phyloP scores from a whole-genome alignment of 1,139 yeast species.

The Citeromyces hawaiiensis region DNA sequence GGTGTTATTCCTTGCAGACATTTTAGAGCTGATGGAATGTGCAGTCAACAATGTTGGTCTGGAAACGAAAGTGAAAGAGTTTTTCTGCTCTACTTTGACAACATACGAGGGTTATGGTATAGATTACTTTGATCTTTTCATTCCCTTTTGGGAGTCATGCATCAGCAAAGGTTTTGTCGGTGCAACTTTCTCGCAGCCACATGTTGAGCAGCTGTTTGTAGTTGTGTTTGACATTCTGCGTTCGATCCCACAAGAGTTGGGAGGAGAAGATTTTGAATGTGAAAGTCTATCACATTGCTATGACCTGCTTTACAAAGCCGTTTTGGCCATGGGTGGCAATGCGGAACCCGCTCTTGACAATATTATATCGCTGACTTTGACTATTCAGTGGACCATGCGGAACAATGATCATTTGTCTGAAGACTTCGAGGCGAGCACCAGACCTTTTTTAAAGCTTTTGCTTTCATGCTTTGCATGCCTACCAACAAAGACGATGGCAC shows the following conservation, averaged over 20 bases:
- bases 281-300: slow-evolving; percentile 1
- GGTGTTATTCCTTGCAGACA: slow-evolving; percentile 28
- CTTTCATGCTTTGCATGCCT: slow-evolving; percentile 26
- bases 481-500: slow-evolving; percentile 17
- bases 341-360: slow-evolving; percentile 2
- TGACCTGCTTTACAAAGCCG: slow-evolving; percentile 5
- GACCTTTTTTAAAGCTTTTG: slow-evolving; percentile 24
- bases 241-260: neutral
- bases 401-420: slow-evolving; percentile 4
- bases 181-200: slow-evolving; percentile 3
- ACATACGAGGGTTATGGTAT: slow-evolving; percentile 40
- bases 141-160: slow-evolving; percentile 34
- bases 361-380: slow-evolving; percentile 2
- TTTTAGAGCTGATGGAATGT: slow-evolving; percentile 36
- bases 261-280: neutral
- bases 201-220: slow-evolving; percentile 1
- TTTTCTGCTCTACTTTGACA: slow-evolving; percentile 27
- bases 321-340: slow-evolving; percentile 5
- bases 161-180: slow-evolving; percentile 32
- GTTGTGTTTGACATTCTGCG: slow-evolving; percentile 1
- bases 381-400: slow-evolving; percentile 3
- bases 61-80: slow-evolving; percentile 31
- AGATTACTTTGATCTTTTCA: slow-evolving; percentile 36
- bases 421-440: slow-evolving; percentile 3
- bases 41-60: slow-evolving; percentile 25